These are phyloP conservation scores for Wickerhamiella dianesei DNA, from an alignment of 805 yeast genomes.

Conservation along the genomic window DNA sequence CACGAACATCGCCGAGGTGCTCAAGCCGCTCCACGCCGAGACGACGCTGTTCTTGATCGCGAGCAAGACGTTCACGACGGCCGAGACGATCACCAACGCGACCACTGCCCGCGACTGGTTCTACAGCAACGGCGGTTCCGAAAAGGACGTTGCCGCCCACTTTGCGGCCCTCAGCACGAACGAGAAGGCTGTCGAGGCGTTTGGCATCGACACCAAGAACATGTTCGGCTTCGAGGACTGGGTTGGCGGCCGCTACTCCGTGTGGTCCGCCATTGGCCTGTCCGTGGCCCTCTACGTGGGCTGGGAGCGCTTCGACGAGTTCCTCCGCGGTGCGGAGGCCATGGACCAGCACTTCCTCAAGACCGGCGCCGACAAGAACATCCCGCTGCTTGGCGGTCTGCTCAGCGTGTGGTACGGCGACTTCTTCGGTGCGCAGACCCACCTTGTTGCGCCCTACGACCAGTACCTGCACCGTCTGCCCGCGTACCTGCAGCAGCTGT, in stretches of 20 bases:
- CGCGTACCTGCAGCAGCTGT: constrained; percentile 95
- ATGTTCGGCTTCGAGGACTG: constrained; percentile 98
- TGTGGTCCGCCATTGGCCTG: constrained; percentile 97
- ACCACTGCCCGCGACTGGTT: constrained; percentile 93
- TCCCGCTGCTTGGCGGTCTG: constrained; percentile 87
- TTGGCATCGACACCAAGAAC: constrained; percentile 94
- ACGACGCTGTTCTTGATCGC: constrained; percentile 79
- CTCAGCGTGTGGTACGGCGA: constrained; percentile 97
- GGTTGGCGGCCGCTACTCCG: constrained; percentile 99
- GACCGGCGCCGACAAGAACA: constrained; percentile 80
- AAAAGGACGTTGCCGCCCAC: constrained; percentile 80
- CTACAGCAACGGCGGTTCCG: constrained; percentile 53
- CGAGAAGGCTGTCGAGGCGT: constrained; percentile 77
- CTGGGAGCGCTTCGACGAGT: constrained; percentile 79
- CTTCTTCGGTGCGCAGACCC: constrained; percentile 96
- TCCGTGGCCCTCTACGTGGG: constrained; percentile 93
- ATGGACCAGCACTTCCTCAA: constrained; percentile 79
- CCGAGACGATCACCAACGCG: constrained; percentile 95
- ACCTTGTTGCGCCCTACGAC: constrained; percentile 95
- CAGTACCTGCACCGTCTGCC: constrained; percentile 99
- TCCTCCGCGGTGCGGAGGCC: constrained; percentile 96
- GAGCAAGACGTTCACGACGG: constrained; percentile 97
- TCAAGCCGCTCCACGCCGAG: constrained; percentile 69
- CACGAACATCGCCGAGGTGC: constrained; percentile 86
- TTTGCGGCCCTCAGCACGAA: constrained; percentile 95